These are phyloP conservation scores for Talaromyces sp. DNA, from an alignment of 2,329 filamentous ascomycete genomes.

Conservation along the genomic window DNA sequence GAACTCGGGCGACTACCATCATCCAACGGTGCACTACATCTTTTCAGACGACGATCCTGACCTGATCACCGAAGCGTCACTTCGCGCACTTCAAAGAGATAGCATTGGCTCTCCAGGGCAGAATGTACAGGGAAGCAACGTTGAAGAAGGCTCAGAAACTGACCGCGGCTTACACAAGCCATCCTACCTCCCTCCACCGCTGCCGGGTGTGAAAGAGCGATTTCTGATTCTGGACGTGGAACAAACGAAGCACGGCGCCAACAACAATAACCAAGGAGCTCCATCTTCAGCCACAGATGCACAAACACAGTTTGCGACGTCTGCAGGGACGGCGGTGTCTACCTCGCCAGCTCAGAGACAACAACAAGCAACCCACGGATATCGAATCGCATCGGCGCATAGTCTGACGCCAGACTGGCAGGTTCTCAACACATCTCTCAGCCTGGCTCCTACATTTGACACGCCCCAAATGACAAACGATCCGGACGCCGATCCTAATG, in stretches of 20 bases:
- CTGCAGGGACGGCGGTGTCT: slow-evolving; percentile 17
- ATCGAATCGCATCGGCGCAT: slow-evolving; percentile 60
- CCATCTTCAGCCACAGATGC: slow-evolving; percentile 14
- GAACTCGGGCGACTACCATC: slow-evolving; percentile 66
- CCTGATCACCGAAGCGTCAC: slow-evolving; percentile 61
- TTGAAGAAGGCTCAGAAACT: slow-evolving; percentile 3
- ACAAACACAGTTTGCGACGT: slow-evolving; percentile 11
- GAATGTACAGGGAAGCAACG: background rate
- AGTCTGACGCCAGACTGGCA: slow-evolving; percentile 73
- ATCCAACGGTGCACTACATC: slow-evolving; percentile 85
- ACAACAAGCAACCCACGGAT: slow-evolving; percentile 20
- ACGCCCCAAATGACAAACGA: slow-evolving; percentile 36
- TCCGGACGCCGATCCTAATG: slow-evolving; percentile 38
- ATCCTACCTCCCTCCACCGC: slow-evolving; percentile 40
- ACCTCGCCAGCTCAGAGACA: slow-evolving; percentile 18
- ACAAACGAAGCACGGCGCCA: slow-evolving; percentile 12
- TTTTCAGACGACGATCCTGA: slow-evolving; percentile 89
- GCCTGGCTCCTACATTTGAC: slow-evolving; percentile 59
- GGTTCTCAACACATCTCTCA: slow-evolving; percentile 50
- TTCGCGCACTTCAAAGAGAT: slow-evolving; percentile 47
- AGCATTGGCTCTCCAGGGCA: slow-evolving; percentile 17
- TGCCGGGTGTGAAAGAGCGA: slow-evolving; percentile 47
- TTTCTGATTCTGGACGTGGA: slow-evolving; percentile 54
- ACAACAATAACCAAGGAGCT: background rate
- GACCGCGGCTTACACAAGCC: slow-evolving; percentile 1